Base-by-base conservation (phyloP, 352 stramenopile species). In the Phytophthora sansomeana region DNA sequence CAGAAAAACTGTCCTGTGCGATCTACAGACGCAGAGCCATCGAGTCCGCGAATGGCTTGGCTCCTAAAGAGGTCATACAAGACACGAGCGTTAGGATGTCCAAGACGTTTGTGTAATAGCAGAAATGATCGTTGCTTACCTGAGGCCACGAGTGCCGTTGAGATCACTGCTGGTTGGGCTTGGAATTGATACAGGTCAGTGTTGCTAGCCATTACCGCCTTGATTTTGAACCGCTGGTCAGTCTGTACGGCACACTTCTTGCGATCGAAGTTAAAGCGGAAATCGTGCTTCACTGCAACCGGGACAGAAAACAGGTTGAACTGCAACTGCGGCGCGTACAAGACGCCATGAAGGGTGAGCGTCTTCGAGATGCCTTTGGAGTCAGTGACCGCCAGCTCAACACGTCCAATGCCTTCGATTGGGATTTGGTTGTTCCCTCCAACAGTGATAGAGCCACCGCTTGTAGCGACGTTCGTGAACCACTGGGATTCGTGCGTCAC, bases 371-470 rank as follows among this genome's bases (percentile, higher is more conserved):
- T 57, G 28, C 51, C 49, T 47, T 63, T 63, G 24, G 63, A 63
- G 63, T 72, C 57, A 28, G 26, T 33, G 19, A 67, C 63, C 30
- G 43, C 8, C 32, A 67, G 49, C 6, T 53, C 42, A 35, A 72
- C 57, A 6, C 49, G 32, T 29, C 57, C 51, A 55, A 54, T n/a
- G n/a, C n/a, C n/a, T n/a, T n/a, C n/a, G n/a, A n/a, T n/a, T n/a
- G n/a, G n/a, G n/a, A n/a, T n/a, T n/a, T n/a, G n/a, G n/a, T n/a
- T n/a, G n/a, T n/a, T 3, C 56, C 57, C 47, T 61, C 14, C 28
- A 52, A 61, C 47, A 11, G 59, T 62, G 42, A 67, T 67, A 16
- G 39, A 67, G 16, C 59, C 49, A 29, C 14, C 42, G 30, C 41
- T 55, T 1, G 2, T 36, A 10, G 30, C 13, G 33, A 68, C 49